phyloP scores from a whole-genome alignment of 192 early-diverging fungal genomes.

The Coemansia sp. region DNA sequence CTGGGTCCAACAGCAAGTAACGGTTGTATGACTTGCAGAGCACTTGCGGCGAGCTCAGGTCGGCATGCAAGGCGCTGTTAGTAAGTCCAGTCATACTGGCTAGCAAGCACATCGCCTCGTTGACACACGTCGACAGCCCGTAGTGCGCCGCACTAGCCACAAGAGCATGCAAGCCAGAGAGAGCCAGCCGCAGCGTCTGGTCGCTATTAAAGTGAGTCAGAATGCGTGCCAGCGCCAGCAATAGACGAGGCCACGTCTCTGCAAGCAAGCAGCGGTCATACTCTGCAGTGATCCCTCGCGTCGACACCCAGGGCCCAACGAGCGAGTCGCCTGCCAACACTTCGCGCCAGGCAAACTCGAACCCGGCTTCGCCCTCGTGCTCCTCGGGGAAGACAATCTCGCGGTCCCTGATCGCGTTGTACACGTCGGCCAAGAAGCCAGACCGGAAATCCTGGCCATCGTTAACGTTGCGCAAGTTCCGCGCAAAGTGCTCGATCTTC shows the following conservation, averaged over 20 bases:
- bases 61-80: slow-evolving; percentile 8
- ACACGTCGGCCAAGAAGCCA: slow-evolving; percentile 83
- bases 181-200: slow-evolving; percentile 24
- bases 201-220: slow-evolving; percentile 21
- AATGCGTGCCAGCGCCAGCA: slow-evolving; percentile 55
- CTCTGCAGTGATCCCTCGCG: slow-evolving; percentile 47
- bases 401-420: slow-evolving; percentile 79
- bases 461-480: slow-evolving; percentile 89
- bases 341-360: slow-evolving; percentile 91
- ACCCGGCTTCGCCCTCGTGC: slow-evolving; percentile 90
- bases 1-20: slow-evolving; percentile 24
- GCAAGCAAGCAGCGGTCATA: slow-evolving; percentile 84
- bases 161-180: slow-evolving; percentile 33
- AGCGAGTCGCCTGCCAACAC: slow-evolving; percentile 55
- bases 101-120: slow-evolving; percentile 73
- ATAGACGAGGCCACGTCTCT: slow-evolving; percentile 67
- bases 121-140: slow-evolving; percentile 71
- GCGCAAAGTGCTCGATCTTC: slow-evolving; percentile 84
- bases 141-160: slow-evolving; percentile 58
- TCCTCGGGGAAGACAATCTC: slow-evolving; percentile 98
- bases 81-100: slow-evolving; percentile 72
- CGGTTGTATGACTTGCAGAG: slow-evolving; percentile 30
- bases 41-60: slow-evolving; percentile 26
- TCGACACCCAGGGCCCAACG: slow-evolving; percentile 59
- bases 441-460: slow-evolving; percentile 75